Base-by-base conservation (phyloP, 352 stramenopile genomes). In the Pythium scleroteichum region DNA sequence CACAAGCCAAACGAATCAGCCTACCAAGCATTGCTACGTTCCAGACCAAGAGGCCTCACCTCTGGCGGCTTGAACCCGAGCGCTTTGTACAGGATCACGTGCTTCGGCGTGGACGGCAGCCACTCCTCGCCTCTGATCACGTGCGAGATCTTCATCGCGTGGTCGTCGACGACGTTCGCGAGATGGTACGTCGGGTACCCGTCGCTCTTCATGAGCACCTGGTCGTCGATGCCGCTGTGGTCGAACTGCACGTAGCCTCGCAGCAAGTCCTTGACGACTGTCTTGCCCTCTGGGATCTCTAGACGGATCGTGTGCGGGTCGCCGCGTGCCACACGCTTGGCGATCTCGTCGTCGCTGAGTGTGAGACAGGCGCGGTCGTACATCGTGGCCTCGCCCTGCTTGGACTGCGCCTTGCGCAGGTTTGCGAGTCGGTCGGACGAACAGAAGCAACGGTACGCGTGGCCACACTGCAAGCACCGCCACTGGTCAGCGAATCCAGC, bases 361-460 rank as follows among this genome's bases (percentile, higher is more conserved):
- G 97, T 90, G 9, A 98, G 82, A 85, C 97, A 99, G 17, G 92
- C 97, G 39, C 95, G 93, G 79, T 99, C 96, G 76, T 99, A 99
- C 73, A 98, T 97, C n/a, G 94, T 96, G 39, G 88, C 85, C 42
- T 96, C 87, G n/a, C 94, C 95, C 42, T 88, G 71, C 33, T 88
- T 82, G 24, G 92, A 82, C 63, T 94, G 91, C 59, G 94, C 95
- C 64, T 98, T 86, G 42, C 85, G 87, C 64, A 97, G 59, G 45
- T 89, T 94, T 57, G 98, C 79, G 39, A 99, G 79, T 39, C 98
- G 94, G 66, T 99, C 96, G 3, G 93, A 79, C 4, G 96, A 90
- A 72, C 94, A 99, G 69, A 99, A 99, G 73, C 97, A 99, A 5
- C 89, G 88, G 62, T 99, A 99, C 17, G 96, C 97, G 51, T 98